Conservation (phyloP, 179 eudicot genomes). For the Nepenthes alata region DNA sequence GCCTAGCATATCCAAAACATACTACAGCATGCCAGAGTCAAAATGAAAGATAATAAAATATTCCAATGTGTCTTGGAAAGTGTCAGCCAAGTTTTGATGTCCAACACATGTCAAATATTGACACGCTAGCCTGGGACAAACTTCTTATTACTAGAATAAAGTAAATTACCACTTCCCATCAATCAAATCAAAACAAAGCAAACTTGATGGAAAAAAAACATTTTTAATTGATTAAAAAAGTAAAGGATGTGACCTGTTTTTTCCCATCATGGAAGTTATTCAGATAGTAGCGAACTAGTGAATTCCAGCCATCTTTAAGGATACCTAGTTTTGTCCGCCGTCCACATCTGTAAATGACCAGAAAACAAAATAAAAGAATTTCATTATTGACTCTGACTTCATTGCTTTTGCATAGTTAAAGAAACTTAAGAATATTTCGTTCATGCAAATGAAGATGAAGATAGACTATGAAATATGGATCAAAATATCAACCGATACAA, state of each 20-base stretch:
- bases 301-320: constrained; percentile 66
- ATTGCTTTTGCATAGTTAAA: not conserved
- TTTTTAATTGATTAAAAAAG: not conserved
- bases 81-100: too few relatives aligned
- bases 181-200: not conserved
- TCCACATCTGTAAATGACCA: constrained; percentile 41
- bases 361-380: not conserved
- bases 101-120: too few relatives aligned
- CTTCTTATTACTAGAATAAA: not conserved
- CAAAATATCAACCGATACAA: too few relatives aligned
- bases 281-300: constrained; percentile 76
- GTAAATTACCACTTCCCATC: not conserved
- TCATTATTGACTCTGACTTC: not conserved
- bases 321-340: constrained; percentile 68
- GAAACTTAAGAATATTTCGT: too few relatives aligned
- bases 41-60: too few relatives aligned
- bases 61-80: too few relatives aligned
- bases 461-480: too few relatives aligned
- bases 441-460: too few relatives aligned
- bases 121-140: too few relatives aligned
- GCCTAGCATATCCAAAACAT: too few relatives aligned
- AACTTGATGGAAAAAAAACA: not conserved
- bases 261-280: constrained; percentile 87
- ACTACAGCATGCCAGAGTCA: too few relatives aligned
- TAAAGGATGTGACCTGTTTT: constrained; percentile 47